Evolutionary conservation across 176 grass and related monocot species (phyloP).

Genomic region (Chrysopogon serrulatus): DNA sequence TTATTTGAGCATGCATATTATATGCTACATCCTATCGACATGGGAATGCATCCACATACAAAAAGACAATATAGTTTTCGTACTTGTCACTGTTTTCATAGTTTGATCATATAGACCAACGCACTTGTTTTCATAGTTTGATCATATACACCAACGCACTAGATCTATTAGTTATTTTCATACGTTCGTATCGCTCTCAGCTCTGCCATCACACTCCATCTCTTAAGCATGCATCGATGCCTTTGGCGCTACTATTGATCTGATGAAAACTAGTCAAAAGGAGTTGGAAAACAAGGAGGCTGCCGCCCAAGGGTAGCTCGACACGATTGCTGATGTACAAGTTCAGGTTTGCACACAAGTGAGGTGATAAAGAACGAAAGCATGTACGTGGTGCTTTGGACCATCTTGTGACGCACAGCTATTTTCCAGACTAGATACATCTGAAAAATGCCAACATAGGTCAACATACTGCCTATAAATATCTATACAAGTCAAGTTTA

Average conservation of each 20-base stretch:
- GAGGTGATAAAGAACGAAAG: not conserved
- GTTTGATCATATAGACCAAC: not conserved
- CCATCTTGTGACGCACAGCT: not conserved
- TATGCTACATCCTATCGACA: not conserved
- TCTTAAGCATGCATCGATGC: not conserved
- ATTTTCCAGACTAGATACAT: not conserved
- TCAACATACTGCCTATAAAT: not conserved
- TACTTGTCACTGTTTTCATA: not conserved
- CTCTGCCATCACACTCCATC: not conserved
- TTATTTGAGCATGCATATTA: slow-evolving; percentile 1
- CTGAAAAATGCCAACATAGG: not conserved
- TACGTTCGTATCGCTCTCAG: not conserved
- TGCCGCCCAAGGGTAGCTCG: slow-evolving; percentile 6
- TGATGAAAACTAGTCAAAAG: slow-evolving; percentile 14
- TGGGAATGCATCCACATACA: not conserved
- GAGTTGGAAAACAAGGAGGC: not conserved
- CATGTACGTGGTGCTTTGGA: not conserved
- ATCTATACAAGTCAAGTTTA: not conserved
- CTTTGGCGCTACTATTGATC: not conserved
- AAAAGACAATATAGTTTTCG: not conserved
- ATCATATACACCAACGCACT: not conserved
- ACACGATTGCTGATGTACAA: slow-evolving; percentile 16
- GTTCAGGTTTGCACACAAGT: not conserved
- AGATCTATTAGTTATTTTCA: not conserved
- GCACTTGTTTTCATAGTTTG: not conserved